A percentile compares a stretch with the other conserved stretches of the same genome.
phyloP scores from a whole-genome alignment of 257 asterid species.

The Knoxia roxburghii region DNA sequence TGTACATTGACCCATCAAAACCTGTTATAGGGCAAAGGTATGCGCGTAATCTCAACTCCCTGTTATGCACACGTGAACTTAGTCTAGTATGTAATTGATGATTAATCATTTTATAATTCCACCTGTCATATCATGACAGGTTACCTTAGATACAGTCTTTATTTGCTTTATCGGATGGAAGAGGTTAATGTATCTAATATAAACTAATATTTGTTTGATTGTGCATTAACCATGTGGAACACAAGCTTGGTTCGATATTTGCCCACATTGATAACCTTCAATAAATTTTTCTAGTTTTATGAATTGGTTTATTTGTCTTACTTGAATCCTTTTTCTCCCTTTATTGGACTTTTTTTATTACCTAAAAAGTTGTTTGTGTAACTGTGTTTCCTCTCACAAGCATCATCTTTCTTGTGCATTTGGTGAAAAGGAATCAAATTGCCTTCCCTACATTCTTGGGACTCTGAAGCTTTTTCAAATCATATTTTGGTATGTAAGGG shows the following conservation, averaged over 20 bases:
- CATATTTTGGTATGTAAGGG: not conserved
- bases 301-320: no score
- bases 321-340: not conserved
- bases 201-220: not conserved
- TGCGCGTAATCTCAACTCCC: not conserved
- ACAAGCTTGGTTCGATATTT: not conserved
- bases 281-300: not conserved
- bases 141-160: no score
- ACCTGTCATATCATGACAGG: not conserved
- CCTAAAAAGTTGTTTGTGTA: no score
- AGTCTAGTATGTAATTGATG: not conserved
- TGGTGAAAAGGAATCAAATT: not conserved
- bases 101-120: not conserved
- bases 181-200: not conserved
- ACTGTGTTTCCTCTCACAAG: not conserved
- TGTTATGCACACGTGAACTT: not conserved
- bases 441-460: not conserved
- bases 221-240: not conserved
- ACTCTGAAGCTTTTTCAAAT: not conserved
- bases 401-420: not conserved
- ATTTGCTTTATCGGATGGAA: no score
- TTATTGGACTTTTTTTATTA: not conserved
- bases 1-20: constrained; percentile 61
- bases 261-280: not conserved
- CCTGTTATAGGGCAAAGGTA: constrained; percentile 47